phyloP scores from a whole-genome alignment of 1,284 basidiomycete genomes.

The Malassezia psittaci region DNA sequence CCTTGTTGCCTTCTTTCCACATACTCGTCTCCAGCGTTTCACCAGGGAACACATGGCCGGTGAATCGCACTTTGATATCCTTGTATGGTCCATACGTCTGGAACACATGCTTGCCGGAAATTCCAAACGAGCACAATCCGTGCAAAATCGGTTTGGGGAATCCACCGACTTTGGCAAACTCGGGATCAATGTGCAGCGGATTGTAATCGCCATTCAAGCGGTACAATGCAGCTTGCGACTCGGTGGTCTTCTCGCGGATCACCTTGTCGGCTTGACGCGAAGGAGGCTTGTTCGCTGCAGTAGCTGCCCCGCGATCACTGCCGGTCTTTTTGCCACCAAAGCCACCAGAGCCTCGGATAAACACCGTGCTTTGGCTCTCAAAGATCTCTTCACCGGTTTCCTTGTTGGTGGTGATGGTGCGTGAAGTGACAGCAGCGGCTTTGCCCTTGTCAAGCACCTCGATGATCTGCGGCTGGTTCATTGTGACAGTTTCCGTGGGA shows the following conservation, averaged over 20 bases:
- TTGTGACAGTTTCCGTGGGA: conserved; percentile 72
- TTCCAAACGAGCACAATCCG: conserved; percentile 83
- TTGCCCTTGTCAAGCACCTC: conserved; percentile 53
- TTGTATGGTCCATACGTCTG: conserved; percentile 74
- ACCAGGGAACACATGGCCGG: conserved; percentile 83
- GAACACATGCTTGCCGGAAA: conserved; percentile 84
- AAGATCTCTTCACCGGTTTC: conserved; percentile 69
- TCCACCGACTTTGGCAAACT: conserved; percentile 85
- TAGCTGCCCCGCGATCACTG: conserved; percentile 77
- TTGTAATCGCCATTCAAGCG: conserved; percentile 55
- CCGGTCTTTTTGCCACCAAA: conserved; percentile 85
- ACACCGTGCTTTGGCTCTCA: conserved; percentile 83
- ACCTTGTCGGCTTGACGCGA: conserved; percentile 41
- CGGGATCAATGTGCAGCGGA: conserved; percentile 84
- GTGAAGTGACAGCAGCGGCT: conserved; percentile 29
- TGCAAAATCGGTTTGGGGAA: conserved; percentile 70
- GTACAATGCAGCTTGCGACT: conserved; percentile 63
- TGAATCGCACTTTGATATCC: conserved; percentile 92
- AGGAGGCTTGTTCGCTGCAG: conserved; percentile 72
- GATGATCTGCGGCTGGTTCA: conserved; percentile 59
- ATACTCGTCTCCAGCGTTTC: conserved; percentile 65
- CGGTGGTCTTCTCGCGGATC: conserved; percentile 37
- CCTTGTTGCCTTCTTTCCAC: conserved; percentile 91
- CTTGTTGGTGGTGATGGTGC: conserved; percentile 28
- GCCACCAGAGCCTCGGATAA: conserved; percentile 86